Percentiles rank a stretch among this genome's conserved stretches.
Evolutionary conservation across 1,284 basidiomycete species (phyloP).

Genomic region (Trametes hirsuta): DNA sequence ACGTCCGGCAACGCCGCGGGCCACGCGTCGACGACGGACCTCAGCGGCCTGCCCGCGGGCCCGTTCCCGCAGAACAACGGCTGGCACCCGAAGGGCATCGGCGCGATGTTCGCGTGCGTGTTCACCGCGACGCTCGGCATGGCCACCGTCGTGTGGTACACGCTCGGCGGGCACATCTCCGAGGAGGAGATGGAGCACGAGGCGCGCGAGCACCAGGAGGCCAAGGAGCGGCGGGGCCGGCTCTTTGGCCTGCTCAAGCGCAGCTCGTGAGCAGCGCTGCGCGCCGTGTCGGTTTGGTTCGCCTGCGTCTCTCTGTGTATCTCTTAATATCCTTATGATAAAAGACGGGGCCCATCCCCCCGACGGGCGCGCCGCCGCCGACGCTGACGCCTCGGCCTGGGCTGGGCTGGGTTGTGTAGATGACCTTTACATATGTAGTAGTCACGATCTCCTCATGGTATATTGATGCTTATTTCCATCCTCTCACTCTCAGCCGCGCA

Average conservation of each 20-base stretch:
- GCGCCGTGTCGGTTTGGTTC: neutral
- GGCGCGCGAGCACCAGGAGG: conserved; percentile 54
- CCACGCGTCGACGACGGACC: conserved; percentile 61
- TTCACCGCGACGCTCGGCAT: conserved; percentile 84
- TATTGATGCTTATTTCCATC: neutral
- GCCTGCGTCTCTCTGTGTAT: neutral
- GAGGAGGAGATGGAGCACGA: conserved; percentile 82
- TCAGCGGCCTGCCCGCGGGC: conserved; percentile 63
- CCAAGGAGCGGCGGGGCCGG: conserved; percentile 50
- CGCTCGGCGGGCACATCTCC: conserved; percentile 63
- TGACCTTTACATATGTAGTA: conserved; percentile 1
- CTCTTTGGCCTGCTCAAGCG: conserved; percentile 37
- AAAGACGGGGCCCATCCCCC: neutral
- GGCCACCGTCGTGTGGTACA: conserved; percentile 82
- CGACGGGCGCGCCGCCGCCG: neutral
- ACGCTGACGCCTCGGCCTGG: neutral
- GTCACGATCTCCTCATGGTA: conserved; percentile 2
- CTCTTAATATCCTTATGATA: conserved; percentile 7
- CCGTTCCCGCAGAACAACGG: conserved; percentile 74
- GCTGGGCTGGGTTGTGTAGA: neutral
- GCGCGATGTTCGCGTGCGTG: conserved; percentile 85
- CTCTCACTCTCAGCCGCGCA: neutral
- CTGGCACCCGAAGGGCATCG: conserved; percentile 83
- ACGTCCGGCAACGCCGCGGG: conserved; percentile 83
- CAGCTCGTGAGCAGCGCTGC: neutral